phyloP scores from a whole-genome alignment of 106 monocot genomes.

The Allium sativum region DNA sequence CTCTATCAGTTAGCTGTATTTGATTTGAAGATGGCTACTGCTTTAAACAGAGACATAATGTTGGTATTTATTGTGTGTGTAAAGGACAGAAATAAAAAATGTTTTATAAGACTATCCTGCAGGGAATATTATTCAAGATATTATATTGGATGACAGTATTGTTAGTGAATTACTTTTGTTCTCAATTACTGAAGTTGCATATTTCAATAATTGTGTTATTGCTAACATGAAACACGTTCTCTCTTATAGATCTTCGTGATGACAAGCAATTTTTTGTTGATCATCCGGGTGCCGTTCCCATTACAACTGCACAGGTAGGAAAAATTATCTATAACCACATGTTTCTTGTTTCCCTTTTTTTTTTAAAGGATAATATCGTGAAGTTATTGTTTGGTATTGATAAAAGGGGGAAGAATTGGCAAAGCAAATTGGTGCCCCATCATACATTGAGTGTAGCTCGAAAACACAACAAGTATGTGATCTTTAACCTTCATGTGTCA shows the following conservation, averaged over 20 bases:
- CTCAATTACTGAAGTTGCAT: background rate
- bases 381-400: background rate
- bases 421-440: constrained; percentile 30
- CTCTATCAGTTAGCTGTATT: no score
- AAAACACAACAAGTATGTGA: constrained; percentile 34
- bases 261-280: constrained; percentile 46
- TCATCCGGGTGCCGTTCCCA: constrained; percentile 51
- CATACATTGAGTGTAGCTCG: constrained; percentile 43
- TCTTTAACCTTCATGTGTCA: background rate
- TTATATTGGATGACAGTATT: background rate
- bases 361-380: no score
- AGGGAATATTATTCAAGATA: background rate
- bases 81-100: no score
- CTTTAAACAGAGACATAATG: no score
- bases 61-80: no score
- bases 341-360: background rate
- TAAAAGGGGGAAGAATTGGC: constrained; percentile 35
- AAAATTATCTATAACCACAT: background rate
- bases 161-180: background rate
- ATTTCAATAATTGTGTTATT: background rate
- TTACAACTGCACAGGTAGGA: constrained; percentile 41
- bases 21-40: no score
- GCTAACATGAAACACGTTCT: background rate
- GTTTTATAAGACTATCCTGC: no score
- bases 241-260: constrained; percentile 42